Evolutionary conservation across 192 early-diverging fungal species (phyloP).

Genomic region (Podila epigama): DNA sequence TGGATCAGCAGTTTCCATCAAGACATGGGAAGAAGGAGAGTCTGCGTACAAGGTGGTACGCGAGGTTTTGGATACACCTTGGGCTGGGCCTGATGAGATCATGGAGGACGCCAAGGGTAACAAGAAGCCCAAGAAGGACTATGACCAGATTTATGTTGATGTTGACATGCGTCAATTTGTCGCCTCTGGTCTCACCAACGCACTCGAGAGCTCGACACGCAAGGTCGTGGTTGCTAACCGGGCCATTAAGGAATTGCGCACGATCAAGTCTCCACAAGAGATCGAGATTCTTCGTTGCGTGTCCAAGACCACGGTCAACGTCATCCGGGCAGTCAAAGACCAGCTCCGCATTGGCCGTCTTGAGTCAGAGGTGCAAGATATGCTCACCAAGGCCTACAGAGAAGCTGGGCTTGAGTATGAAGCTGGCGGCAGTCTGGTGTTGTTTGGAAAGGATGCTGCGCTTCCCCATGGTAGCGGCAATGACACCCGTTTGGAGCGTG

Average conservation of each 20-base stretch:
- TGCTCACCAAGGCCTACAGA: conserved; percentile 39
- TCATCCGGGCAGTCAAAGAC: conserved; percentile 50
- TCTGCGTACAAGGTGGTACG: conserved; percentile 55
- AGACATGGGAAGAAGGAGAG: conserved; percentile 54
- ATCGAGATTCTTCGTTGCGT: conserved; percentile 59
- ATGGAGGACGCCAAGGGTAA: neutral
- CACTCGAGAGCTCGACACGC: conserved; percentile 22
- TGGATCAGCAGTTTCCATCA: conserved; percentile 29
- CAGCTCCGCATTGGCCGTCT: conserved; percentile 40
- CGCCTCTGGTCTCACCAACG: conserved; percentile 33
- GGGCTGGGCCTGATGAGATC: conserved; percentile 11
- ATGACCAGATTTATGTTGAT: conserved; percentile 46
- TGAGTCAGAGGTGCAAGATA: conserved; percentile 46
- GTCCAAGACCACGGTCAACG: conserved; percentile 49
- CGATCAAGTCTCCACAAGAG: conserved; percentile 54
- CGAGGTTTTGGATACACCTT: conserved; percentile 20
- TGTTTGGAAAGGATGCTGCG: conserved; percentile 59
- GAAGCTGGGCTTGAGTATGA: conserved; percentile 49
- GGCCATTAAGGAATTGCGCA: conserved; percentile 41
- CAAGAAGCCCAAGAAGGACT: conserved; percentile 25
- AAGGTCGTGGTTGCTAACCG: conserved; percentile 38
- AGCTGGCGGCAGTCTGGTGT: conserved; percentile 40
- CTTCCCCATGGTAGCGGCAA: conserved; percentile 57
- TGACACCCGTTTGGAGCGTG: conserved; percentile 34
- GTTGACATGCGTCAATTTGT: conserved; percentile 55